Percentiles rank a stretch among this genome's conserved stretches.
phyloP scores from a whole-genome alignment of 345 rosid species.

The Eucalyptus leucophloia region DNA sequence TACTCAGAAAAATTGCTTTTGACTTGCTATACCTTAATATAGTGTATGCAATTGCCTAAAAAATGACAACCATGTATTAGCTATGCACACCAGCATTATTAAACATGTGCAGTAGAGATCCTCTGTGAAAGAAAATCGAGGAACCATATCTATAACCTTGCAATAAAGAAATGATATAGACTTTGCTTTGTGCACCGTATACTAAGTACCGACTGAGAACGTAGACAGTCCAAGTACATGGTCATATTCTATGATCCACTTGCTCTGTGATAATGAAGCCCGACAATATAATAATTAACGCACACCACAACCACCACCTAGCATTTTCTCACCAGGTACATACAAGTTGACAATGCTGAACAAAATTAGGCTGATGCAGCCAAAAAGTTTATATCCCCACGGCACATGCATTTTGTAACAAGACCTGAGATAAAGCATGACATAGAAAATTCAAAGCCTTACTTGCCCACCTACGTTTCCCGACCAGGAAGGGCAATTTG shows the following conservation, averaged over 20 bases:
- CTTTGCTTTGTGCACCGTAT: neutral
- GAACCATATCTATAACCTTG: too few species aligned
- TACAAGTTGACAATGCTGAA: neutral
- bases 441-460: neutral
- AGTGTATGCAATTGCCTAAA: constrained; percentile 65
- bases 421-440: neutral
- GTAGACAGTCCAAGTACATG: neutral
- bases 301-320: neutral
- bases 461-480: neutral
- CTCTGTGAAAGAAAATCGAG: too few species aligned
- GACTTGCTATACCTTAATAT: constrained; percentile 60
- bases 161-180: too few species aligned
- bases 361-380: neutral
- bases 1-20: constrained; percentile 19
- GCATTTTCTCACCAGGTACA: neutral
- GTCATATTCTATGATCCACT: neutral
- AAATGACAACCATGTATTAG: neutral
- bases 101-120: neutral
- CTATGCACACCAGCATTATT: neutral
- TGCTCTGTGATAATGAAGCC: neutral
- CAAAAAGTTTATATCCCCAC: neutral
- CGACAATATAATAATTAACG: neutral
- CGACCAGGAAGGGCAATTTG: neutral
- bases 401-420: neutral
- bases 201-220: neutral